These are phyloP conservation scores for Phallus indusiatus DNA, from an alignment of 768 basidiomycete species.

Conservation along the genomic window DNA sequence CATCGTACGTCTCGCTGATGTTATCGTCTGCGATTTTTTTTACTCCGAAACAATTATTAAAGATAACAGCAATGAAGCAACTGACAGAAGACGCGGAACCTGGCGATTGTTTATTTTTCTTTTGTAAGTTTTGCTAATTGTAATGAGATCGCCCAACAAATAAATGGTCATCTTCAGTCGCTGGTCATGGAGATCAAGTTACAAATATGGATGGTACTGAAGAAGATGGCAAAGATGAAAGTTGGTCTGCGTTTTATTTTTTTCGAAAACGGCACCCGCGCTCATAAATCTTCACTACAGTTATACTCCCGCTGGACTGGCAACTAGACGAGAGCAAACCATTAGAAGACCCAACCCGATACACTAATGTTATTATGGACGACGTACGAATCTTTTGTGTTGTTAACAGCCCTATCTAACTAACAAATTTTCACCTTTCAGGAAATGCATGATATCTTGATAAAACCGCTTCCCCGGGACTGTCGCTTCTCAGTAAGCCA, in stretches of 20 bases:
- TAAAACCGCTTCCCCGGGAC: neutral
- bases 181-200: conserved; percentile 9
- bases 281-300: neutral
- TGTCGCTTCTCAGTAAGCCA: conserved; percentile 8
- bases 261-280: neutral
- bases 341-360: neutral
- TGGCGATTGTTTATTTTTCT: conserved; percentile 7
- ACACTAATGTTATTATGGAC: conserved; percentile 1
- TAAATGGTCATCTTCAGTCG: neutral
- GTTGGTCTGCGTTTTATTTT: neutral
- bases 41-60: neutral
- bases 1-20: conserved; percentile 1
- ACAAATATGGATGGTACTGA: conserved; percentile 6
- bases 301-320: conserved; percentile 8
- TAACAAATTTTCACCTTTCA: neutral
- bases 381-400: neutral
- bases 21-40: neutral
- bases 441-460: conserved; percentile 9
- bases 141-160: neutral
- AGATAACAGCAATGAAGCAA: conserved; percentile 5
- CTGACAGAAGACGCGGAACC: neutral
- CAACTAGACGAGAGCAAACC: neutral
- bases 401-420: neutral
- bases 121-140: neutral
- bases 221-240: conserved; percentile 6